phyloP scores from a whole-genome alignment of 75 land plant species.

The Pinus tabuliformis region DNA sequence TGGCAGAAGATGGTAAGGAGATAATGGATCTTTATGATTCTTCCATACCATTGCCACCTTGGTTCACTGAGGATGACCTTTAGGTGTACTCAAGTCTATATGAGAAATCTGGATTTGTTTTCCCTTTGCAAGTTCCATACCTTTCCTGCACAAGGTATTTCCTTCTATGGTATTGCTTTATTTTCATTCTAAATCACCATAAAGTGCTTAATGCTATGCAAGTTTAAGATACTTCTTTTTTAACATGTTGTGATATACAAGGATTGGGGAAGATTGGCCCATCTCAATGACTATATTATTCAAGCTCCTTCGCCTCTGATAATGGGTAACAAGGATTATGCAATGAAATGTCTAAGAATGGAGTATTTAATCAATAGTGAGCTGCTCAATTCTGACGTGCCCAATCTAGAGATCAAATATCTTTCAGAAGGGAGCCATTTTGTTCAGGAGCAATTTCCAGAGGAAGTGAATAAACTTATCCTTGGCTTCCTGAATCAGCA shows the following conservation, averaged over 20 bases:
- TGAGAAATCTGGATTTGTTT: constrained; percentile 49
- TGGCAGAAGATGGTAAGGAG: constrained; percentile 50
- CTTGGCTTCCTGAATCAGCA: constrained; percentile 39
- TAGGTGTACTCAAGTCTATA: constrained; percentile 41
- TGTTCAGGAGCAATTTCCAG: constrained; percentile 58
- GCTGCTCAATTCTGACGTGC: constrained; percentile 25
- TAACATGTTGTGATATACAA: constrained; percentile 1
- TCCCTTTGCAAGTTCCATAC: constrained; percentile 61
- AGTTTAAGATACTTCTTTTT: neutral
- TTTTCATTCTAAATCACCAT: neutral
- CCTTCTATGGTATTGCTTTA: neutral
- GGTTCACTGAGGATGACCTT: constrained; percentile 70
- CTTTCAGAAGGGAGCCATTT: constrained; percentile 57
- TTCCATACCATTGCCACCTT: constrained; percentile 47
- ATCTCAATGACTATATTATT: constrained; percentile 13
- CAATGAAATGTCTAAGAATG: constrained; percentile 37
- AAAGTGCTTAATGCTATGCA: neutral
- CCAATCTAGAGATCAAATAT: constrained; percentile 23
- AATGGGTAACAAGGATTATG: constrained; percentile 52
- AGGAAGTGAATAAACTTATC: constrained; percentile 45
- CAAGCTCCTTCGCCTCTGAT: constrained; percentile 32
- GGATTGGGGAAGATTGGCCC: constrained; percentile 5
- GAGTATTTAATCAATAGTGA: constrained; percentile 37
- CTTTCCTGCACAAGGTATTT: neutral
- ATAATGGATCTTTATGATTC: constrained; percentile 58